Percentiles rank a stretch among this genome's conserved stretches.
Conservation (phyloP, 208 protist species). For the Acanthamoeba castellanii region DNA sequence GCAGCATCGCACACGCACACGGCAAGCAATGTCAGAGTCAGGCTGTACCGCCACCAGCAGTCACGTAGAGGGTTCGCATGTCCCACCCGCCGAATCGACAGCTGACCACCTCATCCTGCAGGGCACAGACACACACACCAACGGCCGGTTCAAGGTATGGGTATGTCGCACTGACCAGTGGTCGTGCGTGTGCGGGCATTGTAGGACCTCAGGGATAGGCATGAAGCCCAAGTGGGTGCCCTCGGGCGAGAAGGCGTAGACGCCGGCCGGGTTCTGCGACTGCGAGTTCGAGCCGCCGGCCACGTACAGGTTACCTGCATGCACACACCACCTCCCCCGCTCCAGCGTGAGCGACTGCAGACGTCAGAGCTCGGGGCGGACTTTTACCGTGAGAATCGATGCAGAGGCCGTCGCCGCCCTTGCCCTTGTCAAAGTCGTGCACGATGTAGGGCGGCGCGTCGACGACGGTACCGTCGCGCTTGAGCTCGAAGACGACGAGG, state of each 20-base stretch:
- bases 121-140: no score
- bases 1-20: no score
- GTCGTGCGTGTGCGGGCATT: no score
- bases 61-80: constrained; percentile 33
- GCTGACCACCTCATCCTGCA: not conserved
- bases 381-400: not conserved
- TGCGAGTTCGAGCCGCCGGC: not conserved
- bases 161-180: no score
- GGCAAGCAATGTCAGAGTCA: no score
- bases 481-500: constrained; percentile 19
- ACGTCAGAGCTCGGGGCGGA: not conserved
- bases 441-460: constrained; percentile 20
- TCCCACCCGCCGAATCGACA: constrained; percentile 20
- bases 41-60: not conserved
- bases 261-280: not conserved
- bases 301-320: constrained; percentile 19
- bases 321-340: no score
- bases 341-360: no score
- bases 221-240: constrained; percentile 18
- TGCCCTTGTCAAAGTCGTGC: constrained; percentile 28
- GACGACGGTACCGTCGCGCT: not conserved
- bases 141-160: no score
- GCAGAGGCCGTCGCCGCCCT: not conserved
- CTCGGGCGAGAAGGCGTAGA: not conserved
- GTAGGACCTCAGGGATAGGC: not conserved